Conservation (phyloP, 2,329 filamentous ascomycete genomes). For the Pezizomycotina sp. region DNA sequence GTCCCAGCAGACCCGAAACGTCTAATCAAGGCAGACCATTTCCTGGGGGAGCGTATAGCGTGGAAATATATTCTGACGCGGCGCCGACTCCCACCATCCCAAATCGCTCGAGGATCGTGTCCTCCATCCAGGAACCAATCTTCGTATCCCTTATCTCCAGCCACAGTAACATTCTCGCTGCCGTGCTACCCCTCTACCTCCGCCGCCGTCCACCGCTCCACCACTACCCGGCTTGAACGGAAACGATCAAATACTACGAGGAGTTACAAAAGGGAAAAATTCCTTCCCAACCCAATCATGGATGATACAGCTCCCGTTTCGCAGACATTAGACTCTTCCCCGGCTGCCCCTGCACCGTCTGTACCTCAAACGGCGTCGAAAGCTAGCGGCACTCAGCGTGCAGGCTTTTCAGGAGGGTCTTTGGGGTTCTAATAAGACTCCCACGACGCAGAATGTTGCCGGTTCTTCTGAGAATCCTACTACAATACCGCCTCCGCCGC, state of each 20-base stretch:
- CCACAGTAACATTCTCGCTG: slow-evolving; percentile 13
- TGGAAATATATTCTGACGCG: slow-evolving; percentile 46
- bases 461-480: slow-evolving; percentile 16
- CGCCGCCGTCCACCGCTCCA: too few relatives aligned
- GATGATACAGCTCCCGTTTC: too few relatives aligned
- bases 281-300: slow-evolving; percentile 18
- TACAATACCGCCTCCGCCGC: slow-evolving; percentile 20
- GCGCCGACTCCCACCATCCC: slow-evolving; percentile 76
- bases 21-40: too few relatives aligned
- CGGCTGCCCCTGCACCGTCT: too few relatives aligned
- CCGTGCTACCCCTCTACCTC: slow-evolving; percentile 17
- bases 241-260: slow-evolving; percentile 28
- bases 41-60: too few relatives aligned
- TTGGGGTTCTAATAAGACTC: too few relatives aligned
- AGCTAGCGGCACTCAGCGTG: too few relatives aligned
- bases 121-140: slow-evolving; percentile 48
- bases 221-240: too few relatives aligned
- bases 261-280: slow-evolving; percentile 30
- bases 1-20: too few relatives aligned
- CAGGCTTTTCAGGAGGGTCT: slow-evolving; percentile 8
- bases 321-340: too few relatives aligned
- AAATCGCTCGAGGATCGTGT: slow-evolving; percentile 43
- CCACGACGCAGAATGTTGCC: too few relatives aligned
- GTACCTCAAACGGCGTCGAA: too few relatives aligned
- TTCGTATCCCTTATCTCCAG: slow-evolving; percentile 28